Conservation (phyloP, 331 rosid genomes). For the Pyracantha coccinea region DNA sequence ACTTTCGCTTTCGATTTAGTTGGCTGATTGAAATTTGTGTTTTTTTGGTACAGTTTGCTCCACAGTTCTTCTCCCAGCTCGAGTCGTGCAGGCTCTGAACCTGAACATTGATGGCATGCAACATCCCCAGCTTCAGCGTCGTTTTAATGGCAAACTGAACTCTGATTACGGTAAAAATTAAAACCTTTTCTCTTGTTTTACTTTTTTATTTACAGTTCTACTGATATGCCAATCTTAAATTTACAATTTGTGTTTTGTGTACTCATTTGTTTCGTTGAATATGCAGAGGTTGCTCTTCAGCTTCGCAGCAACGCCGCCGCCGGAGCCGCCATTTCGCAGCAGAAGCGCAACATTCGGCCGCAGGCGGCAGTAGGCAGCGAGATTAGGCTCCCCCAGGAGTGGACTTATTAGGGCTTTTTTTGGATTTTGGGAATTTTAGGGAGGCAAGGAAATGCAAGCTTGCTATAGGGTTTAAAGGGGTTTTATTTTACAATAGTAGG, state of each 20-base stretch:
- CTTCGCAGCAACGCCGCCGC: constrained; percentile 5
- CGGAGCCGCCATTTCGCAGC: constrained; percentile 15
- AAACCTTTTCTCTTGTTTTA: background rate
- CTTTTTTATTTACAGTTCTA: background rate
- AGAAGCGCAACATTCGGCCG: constrained; percentile 29
- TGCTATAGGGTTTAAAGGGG: constrained; percentile 9
- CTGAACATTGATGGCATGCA: constrained; percentile 43
- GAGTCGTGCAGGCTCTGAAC: constrained; percentile 78
- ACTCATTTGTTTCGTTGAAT: background rate
- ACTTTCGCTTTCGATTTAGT: background rate
- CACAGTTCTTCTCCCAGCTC: constrained; percentile 64
- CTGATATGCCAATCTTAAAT: background rate
- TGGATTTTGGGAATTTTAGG: background rate
- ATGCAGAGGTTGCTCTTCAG: constrained; percentile 33
- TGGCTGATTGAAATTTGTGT: background rate
- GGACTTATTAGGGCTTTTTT: constrained; percentile 55
- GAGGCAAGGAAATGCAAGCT: background rate
- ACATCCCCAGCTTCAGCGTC: constrained; percentile 30
- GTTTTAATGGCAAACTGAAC: constrained; percentile 18
- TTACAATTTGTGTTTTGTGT: background rate
- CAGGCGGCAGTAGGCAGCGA: constrained; percentile 40
- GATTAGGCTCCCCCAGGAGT: constrained; percentile 70
- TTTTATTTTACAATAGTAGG: background rate
- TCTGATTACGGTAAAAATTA: constrained; percentile 39
- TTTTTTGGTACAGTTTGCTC: constrained; percentile 40